Percentiles rank a stretch among this genome's conserved stretches.
These are phyloP conservation scores for Speleostelium caveatum DNA, from an alignment of 78 protist species.

Conservation along the genomic window DNA sequence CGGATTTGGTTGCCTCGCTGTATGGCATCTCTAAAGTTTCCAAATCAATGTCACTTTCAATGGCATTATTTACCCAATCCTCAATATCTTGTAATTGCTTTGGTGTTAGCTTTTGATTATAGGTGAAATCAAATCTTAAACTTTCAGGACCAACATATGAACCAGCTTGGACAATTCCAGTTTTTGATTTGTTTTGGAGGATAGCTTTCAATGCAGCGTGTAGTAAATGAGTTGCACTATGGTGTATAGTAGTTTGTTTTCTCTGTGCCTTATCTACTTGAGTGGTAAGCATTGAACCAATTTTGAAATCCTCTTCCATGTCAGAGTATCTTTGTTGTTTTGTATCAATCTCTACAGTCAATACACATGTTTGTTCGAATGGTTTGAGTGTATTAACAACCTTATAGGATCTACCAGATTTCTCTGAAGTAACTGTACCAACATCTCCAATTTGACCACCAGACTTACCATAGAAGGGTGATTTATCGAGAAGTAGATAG, in stretches of 20 bases:
- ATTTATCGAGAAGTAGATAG: slow-evolving; percentile 25
- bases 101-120: neutral
- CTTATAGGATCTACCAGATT: neutral
- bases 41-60: slow-evolving; percentile 2
- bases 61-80: slow-evolving; percentile 31
- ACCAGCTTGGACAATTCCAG: slow-evolving; percentile 73
- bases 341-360: slow-evolving; percentile 26
- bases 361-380: slow-evolving; percentile 35
- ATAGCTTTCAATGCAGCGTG: slow-evolving; percentile 52
- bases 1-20: slow-evolving; percentile 33
- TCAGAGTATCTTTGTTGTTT: neutral
- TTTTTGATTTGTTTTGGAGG: neutral
- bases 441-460: slow-evolving; percentile 83
- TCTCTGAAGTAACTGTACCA: neutral
- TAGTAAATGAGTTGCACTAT: slow-evolving; percentile 79
- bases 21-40: slow-evolving; percentile 10
- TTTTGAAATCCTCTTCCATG: neutral
- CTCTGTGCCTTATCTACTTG: slow-evolving; percentile 18
- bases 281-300: neutral
- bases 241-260: slow-evolving; percentile 64
- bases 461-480: slow-evolving; percentile 62
- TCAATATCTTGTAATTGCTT: slow-evolving; percentile 26
- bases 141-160: slow-evolving; percentile 54
- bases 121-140: slow-evolving; percentile 67
- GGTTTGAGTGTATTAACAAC: slow-evolving; percentile 50